Conservation (phyloP, 2,329 filamentous ascomycete species). For the Calonectria fujianensis region DNA sequence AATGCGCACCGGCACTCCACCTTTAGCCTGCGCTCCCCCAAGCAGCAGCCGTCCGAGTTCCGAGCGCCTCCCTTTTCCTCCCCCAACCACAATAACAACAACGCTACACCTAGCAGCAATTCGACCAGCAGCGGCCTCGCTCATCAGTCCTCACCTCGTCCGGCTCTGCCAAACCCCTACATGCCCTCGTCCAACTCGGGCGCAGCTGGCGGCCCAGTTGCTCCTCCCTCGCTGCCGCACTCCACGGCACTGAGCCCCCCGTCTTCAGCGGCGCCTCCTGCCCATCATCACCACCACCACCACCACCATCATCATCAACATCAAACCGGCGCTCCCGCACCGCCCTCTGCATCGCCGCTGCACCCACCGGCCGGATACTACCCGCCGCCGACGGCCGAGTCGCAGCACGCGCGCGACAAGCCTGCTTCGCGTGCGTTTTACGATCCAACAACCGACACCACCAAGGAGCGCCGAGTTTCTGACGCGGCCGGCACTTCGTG, state of each 20-base stretch:
- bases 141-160: conserved; percentile 58
- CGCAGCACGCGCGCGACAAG: conserved; percentile 63
- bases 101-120: conserved; percentile 49
- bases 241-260: conserved; percentile 53
- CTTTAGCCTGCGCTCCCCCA: conserved; percentile 71
- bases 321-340: conserved; percentile 52
- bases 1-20: conserved; percentile 63
- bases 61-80: conserved; percentile 58
- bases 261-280: conserved; percentile 43
- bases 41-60: conserved; percentile 63
- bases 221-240: conserved; percentile 57
- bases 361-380: conserved; percentile 67
- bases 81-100: conserved; percentile 55
- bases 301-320: conserved; percentile 54
- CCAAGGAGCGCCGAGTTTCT: conserved; percentile 66
- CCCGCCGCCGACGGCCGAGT: conserved; percentile 55
- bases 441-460: conserved; percentile 72
- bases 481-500: conserved; percentile 64
- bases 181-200: conserved; percentile 60
- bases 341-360: conserved; percentile 64
- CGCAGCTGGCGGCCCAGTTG: conserved; percentile 56
- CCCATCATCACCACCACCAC: conserved; percentile 45
- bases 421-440: conserved; percentile 69
- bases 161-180: conserved; percentile 59
- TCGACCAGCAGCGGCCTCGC: conserved; percentile 55